Evolutionary conservation across 305 asterid species (phyloP).

Genomic region (Vinca major): DNA sequence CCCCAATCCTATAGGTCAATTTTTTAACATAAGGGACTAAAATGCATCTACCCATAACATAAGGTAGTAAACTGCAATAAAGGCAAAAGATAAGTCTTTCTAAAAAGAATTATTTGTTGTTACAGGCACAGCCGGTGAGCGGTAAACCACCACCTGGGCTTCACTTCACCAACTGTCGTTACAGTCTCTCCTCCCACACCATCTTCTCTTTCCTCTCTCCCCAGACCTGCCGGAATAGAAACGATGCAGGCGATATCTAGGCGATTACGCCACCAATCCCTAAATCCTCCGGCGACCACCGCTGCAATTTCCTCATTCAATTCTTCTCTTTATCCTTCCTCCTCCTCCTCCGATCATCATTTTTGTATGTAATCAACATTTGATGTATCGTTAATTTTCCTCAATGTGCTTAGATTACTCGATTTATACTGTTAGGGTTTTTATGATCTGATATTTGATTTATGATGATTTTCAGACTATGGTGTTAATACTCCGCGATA

Average conservation of each 20-base stretch:
- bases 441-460: constrained; percentile 8
- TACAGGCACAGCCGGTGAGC: not conserved
- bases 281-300: constrained; percentile 25
- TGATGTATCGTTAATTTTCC: not conserved
- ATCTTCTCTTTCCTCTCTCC: constrained; percentile 4
- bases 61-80: too few relatives aligned
- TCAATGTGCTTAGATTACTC: not conserved
- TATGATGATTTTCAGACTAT: constrained; percentile 36
- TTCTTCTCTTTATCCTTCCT: constrained; percentile 23
- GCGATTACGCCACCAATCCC: constrained; percentile 45
- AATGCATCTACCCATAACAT: too few relatives aligned
- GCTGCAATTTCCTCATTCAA: constrained; percentile 38
- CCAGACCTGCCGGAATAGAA: constrained; percentile 15
- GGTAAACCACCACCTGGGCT: not conserved
- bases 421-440: not conserved
- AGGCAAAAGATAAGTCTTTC: too few relatives aligned
- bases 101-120: too few relatives aligned
- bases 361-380: constrained; percentile 9
- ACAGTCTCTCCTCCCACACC: not conserved
- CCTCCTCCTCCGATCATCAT: constrained; percentile 21
- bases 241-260: constrained; percentile 61
- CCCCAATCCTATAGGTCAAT: too few relatives aligned
- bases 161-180: not conserved
- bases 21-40: too few relatives aligned
- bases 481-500: constrained; percentile 52